Evolutionary conservation across 768 basidiomycete species (phyloP).

Genomic region (Mycena rebaudengoi): DNA sequence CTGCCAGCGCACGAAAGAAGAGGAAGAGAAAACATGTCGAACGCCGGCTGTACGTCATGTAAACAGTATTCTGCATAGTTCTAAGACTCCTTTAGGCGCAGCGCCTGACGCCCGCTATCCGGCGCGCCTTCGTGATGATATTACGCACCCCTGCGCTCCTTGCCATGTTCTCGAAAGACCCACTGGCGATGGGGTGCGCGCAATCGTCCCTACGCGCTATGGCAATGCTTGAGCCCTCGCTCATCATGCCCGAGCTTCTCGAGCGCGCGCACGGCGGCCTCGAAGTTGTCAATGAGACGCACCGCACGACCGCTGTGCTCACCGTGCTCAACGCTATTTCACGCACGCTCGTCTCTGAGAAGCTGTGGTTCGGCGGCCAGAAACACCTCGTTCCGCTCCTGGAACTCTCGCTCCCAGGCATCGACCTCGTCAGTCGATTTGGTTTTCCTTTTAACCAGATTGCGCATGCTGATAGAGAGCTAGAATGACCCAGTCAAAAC

Average conservation of each 20-base stretch:
- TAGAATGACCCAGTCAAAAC: conserved; percentile 86
- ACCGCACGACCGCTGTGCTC: conserved; percentile 90
- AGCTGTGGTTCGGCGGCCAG: conserved; percentile 85
- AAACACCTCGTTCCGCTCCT: conserved; percentile 89
- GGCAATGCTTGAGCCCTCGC: conserved; percentile 80
- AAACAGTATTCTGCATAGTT: neutral
- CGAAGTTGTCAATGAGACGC: conserved; percentile 95
- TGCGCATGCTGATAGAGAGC: no score
- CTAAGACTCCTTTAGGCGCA: conserved; percentile 55
- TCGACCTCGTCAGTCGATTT: no score
- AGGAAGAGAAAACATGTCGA: conserved; percentile 78
- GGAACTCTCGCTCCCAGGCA: conserved; percentile 90
- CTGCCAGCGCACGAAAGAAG: conserved; percentile 79
- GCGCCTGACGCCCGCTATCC: conserved; percentile 83
- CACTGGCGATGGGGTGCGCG: conserved; percentile 80
- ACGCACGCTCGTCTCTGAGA: conserved; percentile 79
- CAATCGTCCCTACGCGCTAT: conserved; percentile 82
- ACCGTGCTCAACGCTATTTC: conserved; percentile 84
- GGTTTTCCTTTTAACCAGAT: no score
- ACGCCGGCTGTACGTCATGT: conserved; percentile 70
- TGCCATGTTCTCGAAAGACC: conserved; percentile 91
- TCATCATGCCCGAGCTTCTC: conserved; percentile 91
- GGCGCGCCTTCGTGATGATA: conserved; percentile 80
- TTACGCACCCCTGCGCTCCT: conserved; percentile 89
- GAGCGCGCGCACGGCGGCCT: conserved; percentile 92